Conservation (phyloP, 148 eudicot species). For the Agrostemma githago region DNA sequence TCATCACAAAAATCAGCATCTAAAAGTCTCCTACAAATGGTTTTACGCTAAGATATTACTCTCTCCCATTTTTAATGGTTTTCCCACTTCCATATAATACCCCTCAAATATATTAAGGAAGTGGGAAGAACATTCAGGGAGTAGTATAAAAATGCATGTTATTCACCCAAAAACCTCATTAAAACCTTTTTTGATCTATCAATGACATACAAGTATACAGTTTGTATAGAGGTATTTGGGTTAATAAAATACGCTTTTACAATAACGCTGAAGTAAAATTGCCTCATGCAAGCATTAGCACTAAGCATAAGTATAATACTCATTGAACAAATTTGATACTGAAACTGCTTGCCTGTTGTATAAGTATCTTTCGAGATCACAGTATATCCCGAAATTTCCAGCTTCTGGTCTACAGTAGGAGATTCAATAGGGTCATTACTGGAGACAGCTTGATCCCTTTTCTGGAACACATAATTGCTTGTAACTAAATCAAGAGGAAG, state of each 20-base stretch:
- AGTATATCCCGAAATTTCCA: constrained; percentile 22
- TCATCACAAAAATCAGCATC: neutral
- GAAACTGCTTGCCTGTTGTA: constrained; percentile 21
- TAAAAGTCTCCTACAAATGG: too few relatives aligned
- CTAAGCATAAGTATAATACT: neutral
- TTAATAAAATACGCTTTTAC: neutral
- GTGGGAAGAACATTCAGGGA: too few relatives aligned
- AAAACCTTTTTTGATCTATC: too few relatives aligned
- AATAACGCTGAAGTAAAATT: neutral
- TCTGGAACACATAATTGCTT: constrained; percentile 45
- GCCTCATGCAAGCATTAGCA: neutral
- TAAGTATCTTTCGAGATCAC: constrained; percentile 19
- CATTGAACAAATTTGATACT: neutral
- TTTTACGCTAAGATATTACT: too few relatives aligned
- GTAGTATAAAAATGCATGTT: neutral
- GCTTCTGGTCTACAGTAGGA: constrained; percentile 15
- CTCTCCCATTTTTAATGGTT: too few relatives aligned
- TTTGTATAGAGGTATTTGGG: neutral
- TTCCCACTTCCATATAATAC: too few relatives aligned
- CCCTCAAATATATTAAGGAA: too few relatives aligned
- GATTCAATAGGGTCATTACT: constrained; percentile 10
- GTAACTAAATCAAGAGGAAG: constrained; percentile 31
- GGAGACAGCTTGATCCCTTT: constrained; percentile 32
- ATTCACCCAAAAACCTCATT: neutral
- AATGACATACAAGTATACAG: too few relatives aligned